phyloP scores from a whole-genome alignment of 2,329 filamentous ascomycete genomes.

The Cladophialophora exuberans region DNA sequence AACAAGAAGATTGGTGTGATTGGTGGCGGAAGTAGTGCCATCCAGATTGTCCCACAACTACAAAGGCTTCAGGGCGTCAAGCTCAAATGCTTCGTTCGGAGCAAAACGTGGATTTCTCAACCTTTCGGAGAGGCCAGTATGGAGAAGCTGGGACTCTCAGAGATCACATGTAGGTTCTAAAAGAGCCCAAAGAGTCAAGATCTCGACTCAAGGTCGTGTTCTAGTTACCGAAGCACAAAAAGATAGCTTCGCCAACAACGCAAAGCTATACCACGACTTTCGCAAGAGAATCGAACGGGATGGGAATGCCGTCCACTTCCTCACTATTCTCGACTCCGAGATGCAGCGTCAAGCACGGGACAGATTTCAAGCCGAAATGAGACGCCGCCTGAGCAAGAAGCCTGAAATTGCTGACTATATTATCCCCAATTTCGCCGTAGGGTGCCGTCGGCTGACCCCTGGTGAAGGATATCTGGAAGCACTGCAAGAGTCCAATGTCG shows the following conservation, averaged over 20 bases:
- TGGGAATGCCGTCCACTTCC: constrained; percentile 16
- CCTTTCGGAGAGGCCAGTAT: constrained; percentile 24
- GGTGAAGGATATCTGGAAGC: constrained; percentile 33
- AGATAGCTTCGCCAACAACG: constrained; percentile 8
- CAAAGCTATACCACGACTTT: constrained; percentile 15
- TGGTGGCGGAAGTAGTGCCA: constrained; percentile 32
- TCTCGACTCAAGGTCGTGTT: not conserved
- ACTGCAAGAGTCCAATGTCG: constrained; percentile 32
- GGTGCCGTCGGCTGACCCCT: constrained; percentile 28
- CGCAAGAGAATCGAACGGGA: constrained; percentile 21
- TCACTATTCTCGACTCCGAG: constrained; percentile 1
- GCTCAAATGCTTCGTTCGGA: constrained; percentile 32
- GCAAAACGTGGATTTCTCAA: constrained; percentile 35
- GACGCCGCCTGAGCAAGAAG: constrained; percentile 17
- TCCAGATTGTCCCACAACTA: constrained; percentile 41
- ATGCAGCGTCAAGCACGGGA: constrained; percentile 2
- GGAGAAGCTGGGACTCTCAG: constrained; percentile 15
- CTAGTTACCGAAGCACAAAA: constrained; percentile 14
- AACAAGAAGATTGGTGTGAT: constrained; percentile 34
- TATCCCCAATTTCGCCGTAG: constrained; percentile 20
- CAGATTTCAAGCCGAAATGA: constrained; percentile 3
- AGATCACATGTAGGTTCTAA: too few relatives aligned
- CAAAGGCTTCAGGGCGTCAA: constrained; percentile 38
- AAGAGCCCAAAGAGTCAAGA: constrained; percentile 21
- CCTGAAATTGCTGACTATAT: constrained; percentile 17